Percentiles rank a stretch among this genome's conserved stretches.
These are phyloP conservation scores for Backusella mclennaniae DNA, from an alignment of 192 early-diverging fungal species.

Conservation along the genomic window DNA sequence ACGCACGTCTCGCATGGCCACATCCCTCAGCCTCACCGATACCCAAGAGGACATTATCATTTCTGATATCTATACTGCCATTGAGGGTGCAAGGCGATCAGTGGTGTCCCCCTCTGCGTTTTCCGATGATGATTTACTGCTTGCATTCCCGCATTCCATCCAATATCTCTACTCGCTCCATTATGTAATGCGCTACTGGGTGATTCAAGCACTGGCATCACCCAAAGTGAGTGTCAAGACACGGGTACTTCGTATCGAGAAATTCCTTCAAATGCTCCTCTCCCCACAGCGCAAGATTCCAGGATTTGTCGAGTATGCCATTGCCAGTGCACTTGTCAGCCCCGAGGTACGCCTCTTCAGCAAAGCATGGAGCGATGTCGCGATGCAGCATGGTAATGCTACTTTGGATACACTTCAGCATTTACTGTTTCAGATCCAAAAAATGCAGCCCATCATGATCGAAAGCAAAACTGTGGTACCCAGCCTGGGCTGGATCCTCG, in stretches of 20 bases:
- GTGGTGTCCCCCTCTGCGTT: slow-evolving; percentile 45
- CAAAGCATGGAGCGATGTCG: slow-evolving; percentile 62
- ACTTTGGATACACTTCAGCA: slow-evolving; percentile 55
- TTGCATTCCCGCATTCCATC: slow-evolving; percentile 61
- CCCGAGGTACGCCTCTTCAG: slow-evolving; percentile 65
- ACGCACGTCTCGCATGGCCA: neutral
- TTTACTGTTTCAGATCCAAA: slow-evolving; percentile 21
- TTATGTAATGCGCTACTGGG: slow-evolving; percentile 65
- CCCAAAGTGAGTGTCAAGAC: slow-evolving; percentile 42
- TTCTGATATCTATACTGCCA: slow-evolving; percentile 60
- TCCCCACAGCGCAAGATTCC: slow-evolving; percentile 40
- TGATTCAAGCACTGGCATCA: slow-evolving; percentile 55
- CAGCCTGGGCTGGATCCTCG: slow-evolving; percentile 68
- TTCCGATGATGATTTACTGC: slow-evolving; percentile 51
- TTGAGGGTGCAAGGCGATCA: slow-evolving; percentile 50
- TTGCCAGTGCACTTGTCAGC: slow-evolving; percentile 67
- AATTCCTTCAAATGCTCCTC: slow-evolving; percentile 48
- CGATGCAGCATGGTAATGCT: slow-evolving; percentile 44
- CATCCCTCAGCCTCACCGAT: neutral
- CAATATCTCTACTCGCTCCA: slow-evolving; percentile 64
- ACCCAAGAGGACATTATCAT: slow-evolving; percentile 53
- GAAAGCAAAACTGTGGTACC: slow-evolving; percentile 39
- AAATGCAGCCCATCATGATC: slow-evolving; percentile 10
- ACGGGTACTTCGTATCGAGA: slow-evolving; percentile 56
- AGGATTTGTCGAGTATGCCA: slow-evolving; percentile 65